Conservation (phyloP, 2,329 filamentous ascomycete species). For the Diaporthe citriasiana region DNA sequence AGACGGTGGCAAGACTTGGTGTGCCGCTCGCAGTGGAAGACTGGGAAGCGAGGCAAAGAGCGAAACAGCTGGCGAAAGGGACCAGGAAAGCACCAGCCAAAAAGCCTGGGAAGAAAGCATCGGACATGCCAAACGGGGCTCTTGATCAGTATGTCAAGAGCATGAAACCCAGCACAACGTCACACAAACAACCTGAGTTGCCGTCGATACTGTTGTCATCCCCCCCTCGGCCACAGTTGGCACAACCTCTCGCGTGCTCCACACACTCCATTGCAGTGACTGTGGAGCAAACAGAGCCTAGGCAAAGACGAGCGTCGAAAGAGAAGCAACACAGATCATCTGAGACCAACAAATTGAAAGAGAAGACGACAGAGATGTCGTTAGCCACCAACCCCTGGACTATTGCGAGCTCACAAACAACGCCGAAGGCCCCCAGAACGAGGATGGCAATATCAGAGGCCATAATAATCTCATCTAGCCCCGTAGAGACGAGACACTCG, state of each 20-base stretch:
- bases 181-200: conserved; percentile 8
- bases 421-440: conserved; percentile 47
- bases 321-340: conserved; percentile 49
- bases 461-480: conserved; percentile 50
- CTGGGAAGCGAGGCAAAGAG: conserved; percentile 66
- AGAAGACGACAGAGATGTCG: conserved; percentile 44
- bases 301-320: conserved; percentile 27
- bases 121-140: conserved; percentile 49
- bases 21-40: conserved; percentile 75
- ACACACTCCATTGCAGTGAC: background rate
- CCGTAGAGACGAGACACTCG: conserved; percentile 40
- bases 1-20: conserved; percentile 73
- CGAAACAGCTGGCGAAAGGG: conserved; percentile 48
- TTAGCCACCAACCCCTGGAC: conserved; percentile 56
- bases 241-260: background rate
- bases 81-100: conserved; percentile 37
- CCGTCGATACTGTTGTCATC: background rate
- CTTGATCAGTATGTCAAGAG: conserved; percentile 57
- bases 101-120: conserved; percentile 43
- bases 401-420: conserved; percentile 55
- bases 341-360: conserved; percentile 41
- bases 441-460: conserved; percentile 38
- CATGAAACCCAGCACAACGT: conserved; percentile 48
- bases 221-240: background rate
- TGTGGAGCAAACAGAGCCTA: background rate